Conservation (phyloP, 129 eudicot species). For the Chrysanthemum makinoi region DNA sequence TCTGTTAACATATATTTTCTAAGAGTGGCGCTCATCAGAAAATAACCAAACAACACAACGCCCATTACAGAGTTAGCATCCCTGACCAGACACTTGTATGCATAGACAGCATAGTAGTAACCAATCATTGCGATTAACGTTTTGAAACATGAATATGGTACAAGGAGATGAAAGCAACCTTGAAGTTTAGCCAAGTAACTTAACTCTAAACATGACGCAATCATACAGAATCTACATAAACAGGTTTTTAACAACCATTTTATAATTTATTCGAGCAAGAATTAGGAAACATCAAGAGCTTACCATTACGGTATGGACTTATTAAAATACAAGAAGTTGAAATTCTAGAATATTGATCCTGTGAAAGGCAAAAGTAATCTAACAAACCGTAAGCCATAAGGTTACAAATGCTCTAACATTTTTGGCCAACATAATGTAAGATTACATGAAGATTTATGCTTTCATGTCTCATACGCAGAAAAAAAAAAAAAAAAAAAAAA, state of each 20-base stretch:
- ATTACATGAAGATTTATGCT: too few relatives aligned
- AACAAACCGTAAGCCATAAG: too few relatives aligned
- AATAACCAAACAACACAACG: too few relatives aligned
- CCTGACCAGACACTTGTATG: too few relatives aligned
- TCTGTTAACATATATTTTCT: too few relatives aligned
- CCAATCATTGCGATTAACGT: background rate
- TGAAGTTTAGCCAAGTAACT: constrained; percentile 4
- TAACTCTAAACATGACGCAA: background rate
- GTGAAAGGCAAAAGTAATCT: too few relatives aligned
- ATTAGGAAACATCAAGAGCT: background rate
- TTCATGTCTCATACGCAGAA: too few relatives aligned
- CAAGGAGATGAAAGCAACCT: background rate
- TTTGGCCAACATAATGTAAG: too few relatives aligned
- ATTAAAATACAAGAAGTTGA: background rate
- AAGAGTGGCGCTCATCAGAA: too few relatives aligned
- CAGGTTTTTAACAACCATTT: background rate
- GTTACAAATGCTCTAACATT: too few relatives aligned
- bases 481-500: background rate
- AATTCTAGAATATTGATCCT: too few relatives aligned
- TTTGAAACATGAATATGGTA: background rate
- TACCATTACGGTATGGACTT: background rate
- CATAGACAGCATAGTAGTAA: background rate
- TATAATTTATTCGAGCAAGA: background rate
- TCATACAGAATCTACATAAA: background rate
- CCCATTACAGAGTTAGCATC: too few relatives aligned